Conservation (phyloP, 2,329 filamentous ascomycete species). For the Fusarium sp. region DNA sequence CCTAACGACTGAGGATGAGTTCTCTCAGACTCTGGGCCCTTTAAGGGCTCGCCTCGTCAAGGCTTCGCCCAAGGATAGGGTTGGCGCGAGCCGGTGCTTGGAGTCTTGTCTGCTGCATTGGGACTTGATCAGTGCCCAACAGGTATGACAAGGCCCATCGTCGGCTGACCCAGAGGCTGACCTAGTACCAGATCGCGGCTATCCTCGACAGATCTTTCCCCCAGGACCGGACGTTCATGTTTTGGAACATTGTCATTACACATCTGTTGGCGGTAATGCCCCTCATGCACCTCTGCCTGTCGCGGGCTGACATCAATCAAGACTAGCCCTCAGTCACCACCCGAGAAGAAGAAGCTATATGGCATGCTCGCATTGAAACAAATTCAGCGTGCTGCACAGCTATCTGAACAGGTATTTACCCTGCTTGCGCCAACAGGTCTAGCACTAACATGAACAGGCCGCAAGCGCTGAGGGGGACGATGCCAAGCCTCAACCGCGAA, state of each 20-base stretch:
- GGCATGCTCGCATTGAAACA: conserved; percentile 63
- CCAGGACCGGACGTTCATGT: conserved; percentile 61
- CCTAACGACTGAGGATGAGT: conserved; percentile 54
- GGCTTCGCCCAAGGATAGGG: conserved; percentile 61
- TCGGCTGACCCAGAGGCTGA: conserved; percentile 5
- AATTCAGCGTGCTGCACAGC: conserved; percentile 62
- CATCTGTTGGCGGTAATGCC: conserved; percentile 64
- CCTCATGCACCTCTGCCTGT: not conserved
- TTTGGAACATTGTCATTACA: conserved; percentile 67
- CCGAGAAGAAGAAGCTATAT: conserved; percentile 64
- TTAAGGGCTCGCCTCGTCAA: conserved; percentile 65
- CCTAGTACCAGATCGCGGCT: conserved; percentile 62
- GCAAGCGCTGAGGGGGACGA: conserved; percentile 31
- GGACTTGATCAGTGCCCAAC: conserved; percentile 68
- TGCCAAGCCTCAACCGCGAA: conserved; percentile 43
- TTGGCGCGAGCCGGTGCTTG: conserved; percentile 57
- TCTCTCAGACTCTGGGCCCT: conserved; percentile 60
- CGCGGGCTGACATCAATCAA: conserved; percentile 40
- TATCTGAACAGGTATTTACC: conserved; percentile 57
- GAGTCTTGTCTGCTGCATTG: conserved; percentile 66
- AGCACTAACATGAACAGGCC: conserved; percentile 28
- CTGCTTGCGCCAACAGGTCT: not conserved
- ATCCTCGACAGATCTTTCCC: conserved; percentile 64
- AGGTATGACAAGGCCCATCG: conserved; percentile 52
- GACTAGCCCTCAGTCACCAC: conserved; percentile 60